These are phyloP conservation scores for Ciborinia camelliae DNA, from an alignment of 2,329 filamentous ascomycete species.

Conservation along the genomic window DNA sequence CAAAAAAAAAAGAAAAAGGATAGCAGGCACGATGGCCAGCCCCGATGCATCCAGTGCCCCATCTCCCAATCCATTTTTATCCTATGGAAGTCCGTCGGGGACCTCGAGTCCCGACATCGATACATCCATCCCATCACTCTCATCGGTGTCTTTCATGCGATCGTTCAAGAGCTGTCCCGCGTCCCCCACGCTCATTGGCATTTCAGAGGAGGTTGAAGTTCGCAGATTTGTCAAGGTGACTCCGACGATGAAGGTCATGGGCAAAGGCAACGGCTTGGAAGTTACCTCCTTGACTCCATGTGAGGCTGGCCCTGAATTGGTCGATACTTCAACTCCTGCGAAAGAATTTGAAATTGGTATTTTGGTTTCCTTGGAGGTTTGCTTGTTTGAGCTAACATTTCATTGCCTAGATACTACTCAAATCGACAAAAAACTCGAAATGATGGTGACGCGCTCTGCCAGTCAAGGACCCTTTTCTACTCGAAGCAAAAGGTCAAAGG, in stretches of 20 bases:
- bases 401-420: neutral
- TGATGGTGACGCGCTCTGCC: neutral
- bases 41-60: neutral
- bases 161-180: neutral
- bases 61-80: neutral
- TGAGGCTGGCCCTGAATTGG: conserved; percentile 6
- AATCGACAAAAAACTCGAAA: neutral
- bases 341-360: neutral
- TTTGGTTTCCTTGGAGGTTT: neutral
- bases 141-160: neutral
- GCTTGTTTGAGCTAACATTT: neutral
- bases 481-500: neutral
- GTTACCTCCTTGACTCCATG: conserved; percentile 3
- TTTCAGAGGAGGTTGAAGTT: conserved; percentile 2
- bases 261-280: neutral
- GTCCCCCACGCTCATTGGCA: neutral
- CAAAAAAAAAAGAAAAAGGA: no score
- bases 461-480: neutral
- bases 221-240: neutral
- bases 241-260: neutral
- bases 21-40: neutral
- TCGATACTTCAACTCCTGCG: neutral
- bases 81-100: neutral
- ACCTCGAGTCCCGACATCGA: neutral
- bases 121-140: neutral